A percentile compares a stretch with the other conserved stretches of the same genome.
These are phyloP conservation scores for Penicillium alfredii DNA, from an alignment of 495 filamentous ascomycete species.

Conservation along the genomic window DNA sequence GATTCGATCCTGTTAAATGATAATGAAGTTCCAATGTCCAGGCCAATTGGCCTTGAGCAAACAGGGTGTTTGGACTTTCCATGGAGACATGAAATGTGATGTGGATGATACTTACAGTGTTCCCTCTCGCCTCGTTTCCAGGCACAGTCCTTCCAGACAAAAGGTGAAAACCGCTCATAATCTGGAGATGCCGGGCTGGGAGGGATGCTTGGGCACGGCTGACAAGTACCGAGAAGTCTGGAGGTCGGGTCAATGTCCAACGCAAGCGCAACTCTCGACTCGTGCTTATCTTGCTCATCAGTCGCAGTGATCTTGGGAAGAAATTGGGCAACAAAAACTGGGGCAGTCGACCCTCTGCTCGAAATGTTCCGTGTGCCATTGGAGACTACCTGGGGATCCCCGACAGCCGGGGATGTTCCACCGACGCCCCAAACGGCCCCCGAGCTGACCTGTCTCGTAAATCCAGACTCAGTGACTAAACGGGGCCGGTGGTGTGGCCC, in stretches of 20 bases:
- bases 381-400: conserved; percentile 40
- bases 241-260: conserved; percentile 69
- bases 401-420: conserved; percentile 49
- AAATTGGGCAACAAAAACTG: conserved; percentile 66
- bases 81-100: too few species aligned
- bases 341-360: conserved; percentile 67
- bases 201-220: conserved; percentile 10
- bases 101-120: conserved; percentile 53
- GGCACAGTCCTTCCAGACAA: conserved; percentile 52
- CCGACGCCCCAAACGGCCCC: conserved; percentile 81
- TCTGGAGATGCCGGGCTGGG: conserved; percentile 26
- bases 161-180: conserved; percentile 30
- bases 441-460: conserved; percentile 47
- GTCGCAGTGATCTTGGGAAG: conserved; percentile 46
- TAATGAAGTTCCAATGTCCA: too few species aligned
- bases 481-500: conserved; percentile 31
- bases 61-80: too few species aligned
- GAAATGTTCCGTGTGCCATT: conserved; percentile 58
- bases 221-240: conserved; percentile 48
- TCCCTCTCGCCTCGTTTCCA: conserved; percentile 49
- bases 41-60: too few species aligned
- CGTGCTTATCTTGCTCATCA: conserved; percentile 61
- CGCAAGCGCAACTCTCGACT: conserved; percentile 73
- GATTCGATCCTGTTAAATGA: conserved; percentile 1
- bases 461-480: conserved; percentile 27